Evolutionary conservation across 257 asterid species (phyloP).

Genomic region (Penstemon newberryi): DNA sequence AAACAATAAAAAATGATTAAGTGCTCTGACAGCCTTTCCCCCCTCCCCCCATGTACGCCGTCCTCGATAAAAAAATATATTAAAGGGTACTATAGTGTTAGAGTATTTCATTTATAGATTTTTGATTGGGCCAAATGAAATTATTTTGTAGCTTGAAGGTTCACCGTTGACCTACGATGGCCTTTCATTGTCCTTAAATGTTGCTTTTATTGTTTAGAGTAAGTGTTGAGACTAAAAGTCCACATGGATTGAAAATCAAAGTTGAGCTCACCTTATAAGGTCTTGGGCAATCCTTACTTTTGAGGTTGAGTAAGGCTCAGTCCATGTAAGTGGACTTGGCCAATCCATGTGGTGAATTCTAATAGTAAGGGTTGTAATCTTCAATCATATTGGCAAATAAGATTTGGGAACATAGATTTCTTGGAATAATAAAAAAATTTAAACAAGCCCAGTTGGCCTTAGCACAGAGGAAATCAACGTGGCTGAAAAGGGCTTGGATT

Average conservation of each 20-base stretch:
- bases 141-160: slow-evolving; percentile 17
- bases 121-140: slow-evolving; percentile 10
- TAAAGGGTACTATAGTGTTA: not conserved
- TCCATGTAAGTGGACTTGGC: slow-evolving; percentile 10
- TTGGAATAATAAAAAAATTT: slow-evolving; percentile 25
- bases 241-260: too few relatives aligned
- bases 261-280: too few relatives aligned
- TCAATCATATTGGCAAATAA: slow-evolving; percentile 11
- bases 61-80: not conserved
- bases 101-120: not conserved
- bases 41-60: slow-evolving; percentile 10
- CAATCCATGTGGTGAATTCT: not conserved
- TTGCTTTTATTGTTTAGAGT: slow-evolving; percentile 27
- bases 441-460: slow-evolving; percentile 24
- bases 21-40: slow-evolving; percentile 17
- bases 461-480: slow-evolving; percentile 24
- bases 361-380: slow-evolving; percentile 4
- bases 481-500: slow-evolving; percentile 37
- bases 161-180: slow-evolving; percentile 32
- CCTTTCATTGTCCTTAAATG: slow-evolving; percentile 42
- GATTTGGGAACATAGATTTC: slow-evolving; percentile 11
- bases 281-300: too few relatives aligned
- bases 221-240: too few relatives aligned
- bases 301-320: too few relatives aligned
- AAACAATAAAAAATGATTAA: slow-evolving; percentile 17